Conservation (phyloP, 2,329 filamentous ascomycete species). For the Ophiostoma sp. region DNA sequence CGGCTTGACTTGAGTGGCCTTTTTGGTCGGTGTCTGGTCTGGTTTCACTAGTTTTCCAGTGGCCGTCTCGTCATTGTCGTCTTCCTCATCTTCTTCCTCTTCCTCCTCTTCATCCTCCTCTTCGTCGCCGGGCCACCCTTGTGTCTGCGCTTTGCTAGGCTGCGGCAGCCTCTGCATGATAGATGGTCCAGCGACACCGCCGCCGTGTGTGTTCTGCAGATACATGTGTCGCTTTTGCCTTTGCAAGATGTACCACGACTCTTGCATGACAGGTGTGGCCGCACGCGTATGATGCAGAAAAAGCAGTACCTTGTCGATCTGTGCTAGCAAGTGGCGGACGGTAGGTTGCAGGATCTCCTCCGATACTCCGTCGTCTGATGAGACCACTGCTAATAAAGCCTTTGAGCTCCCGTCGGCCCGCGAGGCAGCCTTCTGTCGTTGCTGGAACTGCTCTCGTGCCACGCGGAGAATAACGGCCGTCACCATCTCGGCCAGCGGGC, state of each 20-base stretch:
- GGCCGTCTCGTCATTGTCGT: constrained; percentile 10
- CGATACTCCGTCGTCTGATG: constrained; percentile 66
- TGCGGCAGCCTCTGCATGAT: not conserved
- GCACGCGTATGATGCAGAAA: constrained; percentile 64
- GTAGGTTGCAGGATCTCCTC: constrained; percentile 59
- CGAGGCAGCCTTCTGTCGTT: constrained; percentile 8
- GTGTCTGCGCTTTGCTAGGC: constrained; percentile 11
- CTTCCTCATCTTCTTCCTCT: constrained; percentile 15
- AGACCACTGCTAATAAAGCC: constrained; percentile 38
- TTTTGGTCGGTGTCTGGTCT: not conserved
- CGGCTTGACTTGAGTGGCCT: not conserved
- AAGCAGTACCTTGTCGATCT: constrained; percentile 63
- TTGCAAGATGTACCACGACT: not conserved
- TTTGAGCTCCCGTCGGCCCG: not conserved
- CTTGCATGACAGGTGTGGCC: constrained; percentile 31
- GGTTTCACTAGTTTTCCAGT: not conserved
- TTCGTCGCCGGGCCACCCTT: not conserved
- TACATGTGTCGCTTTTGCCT: not conserved
- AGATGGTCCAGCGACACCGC: not conserved
- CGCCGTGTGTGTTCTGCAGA: not conserved
- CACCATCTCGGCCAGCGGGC: constrained; percentile 60
- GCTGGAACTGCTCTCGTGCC: constrained; percentile 60
- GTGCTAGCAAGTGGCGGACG: constrained; percentile 62
- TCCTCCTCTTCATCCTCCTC: not conserved
- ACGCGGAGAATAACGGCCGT: constrained; percentile 58